These are phyloP conservation scores for Diplogelasinospora grovesii DNA, from an alignment of 495 filamentous ascomycete species.

Conservation along the genomic window DNA sequence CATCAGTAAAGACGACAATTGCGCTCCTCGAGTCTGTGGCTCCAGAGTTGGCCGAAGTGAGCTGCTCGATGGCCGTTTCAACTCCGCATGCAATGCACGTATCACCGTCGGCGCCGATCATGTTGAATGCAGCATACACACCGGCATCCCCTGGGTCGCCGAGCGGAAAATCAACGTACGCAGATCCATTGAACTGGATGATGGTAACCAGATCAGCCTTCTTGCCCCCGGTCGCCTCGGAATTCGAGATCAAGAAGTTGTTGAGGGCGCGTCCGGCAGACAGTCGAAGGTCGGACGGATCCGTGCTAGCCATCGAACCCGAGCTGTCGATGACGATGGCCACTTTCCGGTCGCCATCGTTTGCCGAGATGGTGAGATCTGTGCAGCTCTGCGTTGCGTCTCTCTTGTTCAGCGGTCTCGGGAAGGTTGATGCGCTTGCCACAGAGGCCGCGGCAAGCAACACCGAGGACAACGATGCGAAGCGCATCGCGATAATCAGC, in stretches of 20 bases:
- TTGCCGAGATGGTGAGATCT: conserved; percentile 21
- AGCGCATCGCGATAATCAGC: no score
- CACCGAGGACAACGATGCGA: no score
- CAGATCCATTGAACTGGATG: conserved; percentile 17
- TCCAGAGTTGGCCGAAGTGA: conserved; percentile 10
- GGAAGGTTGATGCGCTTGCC: conserved; percentile 3
- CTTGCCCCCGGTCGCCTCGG: conserved; percentile 9
- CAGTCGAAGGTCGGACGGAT: conserved; percentile 23
- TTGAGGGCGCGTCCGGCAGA: conserved; percentile 20
- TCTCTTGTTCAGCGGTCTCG: no score
- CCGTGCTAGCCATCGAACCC: conserved; percentile 18
- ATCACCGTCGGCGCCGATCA: conserved; percentile 5
- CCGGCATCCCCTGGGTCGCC: conserved; percentile 22
- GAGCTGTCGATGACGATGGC: conserved; percentile 20
- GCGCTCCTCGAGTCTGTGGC: conserved; percentile 17
- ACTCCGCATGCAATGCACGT: conserved; percentile 21
- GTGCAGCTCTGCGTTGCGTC: no score
- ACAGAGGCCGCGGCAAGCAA: neutral
- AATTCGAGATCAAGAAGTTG: conserved; percentile 19
- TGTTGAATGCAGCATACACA: conserved; percentile 6
- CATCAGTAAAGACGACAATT: conserved; percentile 32
- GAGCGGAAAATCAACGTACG: conserved; percentile 17
- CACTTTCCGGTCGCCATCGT: conserved; percentile 16
- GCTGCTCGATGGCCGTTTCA: conserved; percentile 16
- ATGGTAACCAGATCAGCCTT: conserved; percentile 25